phyloP scores from a whole-genome alignment of 495 filamentous ascomycete species.

The Penicillium alfredii region DNA sequence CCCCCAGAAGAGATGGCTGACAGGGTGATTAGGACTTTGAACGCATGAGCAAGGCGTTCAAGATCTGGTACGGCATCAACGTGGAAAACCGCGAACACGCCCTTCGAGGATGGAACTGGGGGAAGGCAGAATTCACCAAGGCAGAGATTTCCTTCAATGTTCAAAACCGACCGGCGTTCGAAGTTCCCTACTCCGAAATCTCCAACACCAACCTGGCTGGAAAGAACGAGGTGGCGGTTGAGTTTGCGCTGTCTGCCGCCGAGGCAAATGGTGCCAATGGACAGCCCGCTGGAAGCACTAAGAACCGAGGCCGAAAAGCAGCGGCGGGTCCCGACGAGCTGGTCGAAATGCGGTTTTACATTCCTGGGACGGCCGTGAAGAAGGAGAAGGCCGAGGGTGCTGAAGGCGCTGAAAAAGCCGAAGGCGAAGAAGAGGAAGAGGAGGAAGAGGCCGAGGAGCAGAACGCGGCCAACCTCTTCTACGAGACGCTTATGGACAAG shows the following conservation, averaged over 20 bases:
- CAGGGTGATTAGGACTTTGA: slow-evolving; percentile 68
- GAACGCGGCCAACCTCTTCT: slow-evolving; percentile 91
- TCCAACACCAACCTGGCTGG: slow-evolving; percentile 97
- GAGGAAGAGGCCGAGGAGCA: slow-evolving; percentile 77
- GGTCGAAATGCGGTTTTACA: slow-evolving; percentile 98
- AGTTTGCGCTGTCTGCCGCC: slow-evolving; percentile 66
- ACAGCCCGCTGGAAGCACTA: slow-evolving; percentile 64
- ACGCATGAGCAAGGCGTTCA: slow-evolving; percentile 82
- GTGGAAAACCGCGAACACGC: slow-evolving; percentile 90
- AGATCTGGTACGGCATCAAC: slow-evolving; percentile 91
- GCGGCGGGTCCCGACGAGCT: slow-evolving; percentile 85
- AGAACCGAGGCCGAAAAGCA: slow-evolving; percentile 79
- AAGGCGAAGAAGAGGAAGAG: slow-evolving; percentile 62
- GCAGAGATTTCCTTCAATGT: slow-evolving; percentile 94
- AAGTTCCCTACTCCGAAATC: slow-evolving; percentile 95
- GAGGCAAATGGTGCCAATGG: slow-evolving; percentile 67
- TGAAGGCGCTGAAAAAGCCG: slow-evolving; percentile 62
- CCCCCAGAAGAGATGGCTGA: neutral
- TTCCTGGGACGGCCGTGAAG: slow-evolving; percentile 82
- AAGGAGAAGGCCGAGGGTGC: slow-evolving; percentile 73
- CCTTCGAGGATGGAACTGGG: slow-evolving; percentile 98
- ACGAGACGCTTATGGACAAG: slow-evolving; percentile 96
- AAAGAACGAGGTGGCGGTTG: slow-evolving; percentile 95
- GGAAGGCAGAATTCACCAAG: slow-evolving; percentile 94
- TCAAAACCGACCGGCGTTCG: slow-evolving; percentile 93